A percentile compares a stretch with the other conserved stretches of the same genome.
Conservation (phyloP, 257 asterid species). For the Scutellaria baicalensis region DNA sequence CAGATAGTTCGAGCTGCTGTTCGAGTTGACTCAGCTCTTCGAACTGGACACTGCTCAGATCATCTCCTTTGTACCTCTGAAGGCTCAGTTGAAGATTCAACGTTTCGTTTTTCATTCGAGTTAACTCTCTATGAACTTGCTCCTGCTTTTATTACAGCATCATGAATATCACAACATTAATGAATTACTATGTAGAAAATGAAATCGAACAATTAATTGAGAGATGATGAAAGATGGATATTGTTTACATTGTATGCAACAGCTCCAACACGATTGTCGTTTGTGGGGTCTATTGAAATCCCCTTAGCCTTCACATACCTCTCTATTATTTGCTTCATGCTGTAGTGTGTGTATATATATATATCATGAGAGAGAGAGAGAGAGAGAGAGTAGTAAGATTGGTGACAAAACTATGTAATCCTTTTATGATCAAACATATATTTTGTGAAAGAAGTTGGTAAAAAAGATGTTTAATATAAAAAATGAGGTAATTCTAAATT, state of each 20-base stretch:
- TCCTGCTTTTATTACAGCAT: slow-evolving; percentile 20
- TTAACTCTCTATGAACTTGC: slow-evolving; percentile 37
- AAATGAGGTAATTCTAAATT: too few species aligned
- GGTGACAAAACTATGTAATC: neutral
- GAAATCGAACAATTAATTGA: too few species aligned
- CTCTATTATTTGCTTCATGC: slow-evolving; percentile 69
- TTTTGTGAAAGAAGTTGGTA: too few species aligned
- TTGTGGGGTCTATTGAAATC: slow-evolving; percentile 24
- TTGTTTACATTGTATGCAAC: slow-evolving; percentile 21
- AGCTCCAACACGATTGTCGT: slow-evolving; percentile 18
- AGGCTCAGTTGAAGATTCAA: slow-evolving; percentile 60
- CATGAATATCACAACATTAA: neutral
- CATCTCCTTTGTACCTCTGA: slow-evolving; percentile 69
- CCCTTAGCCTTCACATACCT: slow-evolving; percentile 49
- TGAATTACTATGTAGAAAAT: too few species aligned
- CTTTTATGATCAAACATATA: too few species aligned
- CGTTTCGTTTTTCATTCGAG: slow-evolving; percentile 48
- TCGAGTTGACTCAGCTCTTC: slow-evolving; percentile 60
- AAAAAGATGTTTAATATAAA: too few species aligned
- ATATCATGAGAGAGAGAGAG: neutral
- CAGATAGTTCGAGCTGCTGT: slow-evolving; percentile 47
- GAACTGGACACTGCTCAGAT: slow-evolving; percentile 40
- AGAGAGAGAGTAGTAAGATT: neutral
- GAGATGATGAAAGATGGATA: too few species aligned
- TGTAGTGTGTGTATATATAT: slow-evolving; percentile 3